Percentiles rank a stretch among this genome's conserved stretches.
Conservation (phyloP, 495 filamentous ascomycete genomes). For the Daldinia vernicosa region DNA sequence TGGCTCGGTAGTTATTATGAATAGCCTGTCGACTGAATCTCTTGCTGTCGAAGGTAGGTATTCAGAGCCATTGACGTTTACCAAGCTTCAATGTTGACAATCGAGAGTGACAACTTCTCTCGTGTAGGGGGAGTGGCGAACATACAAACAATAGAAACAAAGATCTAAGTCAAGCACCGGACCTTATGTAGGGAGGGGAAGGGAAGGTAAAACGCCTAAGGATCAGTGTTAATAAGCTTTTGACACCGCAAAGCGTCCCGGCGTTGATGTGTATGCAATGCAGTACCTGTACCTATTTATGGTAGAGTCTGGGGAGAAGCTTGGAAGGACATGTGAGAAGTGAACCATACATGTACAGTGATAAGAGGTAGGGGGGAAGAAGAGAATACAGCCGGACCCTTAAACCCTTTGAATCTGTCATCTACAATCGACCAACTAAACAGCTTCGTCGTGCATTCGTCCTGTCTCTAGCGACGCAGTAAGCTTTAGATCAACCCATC, state of each 20-base stretch:
- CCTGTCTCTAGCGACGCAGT: slow-evolving; percentile 23
- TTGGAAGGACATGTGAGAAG: neutral
- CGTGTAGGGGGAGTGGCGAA: slow-evolving; percentile 2
- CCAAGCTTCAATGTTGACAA: slow-evolving; percentile 1
- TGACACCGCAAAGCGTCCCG: slow-evolving; percentile 8
- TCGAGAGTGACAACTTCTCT: slow-evolving; percentile 13
- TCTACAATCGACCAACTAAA: slow-evolving; percentile 10
- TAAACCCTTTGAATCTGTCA: neutral
- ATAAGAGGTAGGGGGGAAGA: neutral
- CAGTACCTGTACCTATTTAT: slow-evolving; percentile 1
- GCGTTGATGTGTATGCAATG: slow-evolving; percentile 6
- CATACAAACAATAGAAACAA: slow-evolving; percentile 3
- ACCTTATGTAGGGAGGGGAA: slow-evolving; percentile 9
- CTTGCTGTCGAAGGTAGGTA: slow-evolving; percentile 26
- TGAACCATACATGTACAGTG: neutral
- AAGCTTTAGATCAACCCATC: slow-evolving; percentile 21
- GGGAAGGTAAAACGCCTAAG: neutral
- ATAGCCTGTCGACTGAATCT: slow-evolving; percentile 39
- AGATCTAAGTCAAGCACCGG: neutral
- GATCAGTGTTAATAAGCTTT: slow-evolving; percentile 9
- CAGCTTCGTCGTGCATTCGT: neutral
- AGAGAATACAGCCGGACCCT: slow-evolving; percentile 12
- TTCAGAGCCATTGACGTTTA: slow-evolving; percentile 35
- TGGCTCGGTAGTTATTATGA: slow-evolving; percentile 28
- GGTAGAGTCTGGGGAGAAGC: slow-evolving; percentile 14